These are phyloP conservation scores for Betula pendula DNA, from an alignment of 306 rosid genomes.

Conservation along the genomic window DNA sequence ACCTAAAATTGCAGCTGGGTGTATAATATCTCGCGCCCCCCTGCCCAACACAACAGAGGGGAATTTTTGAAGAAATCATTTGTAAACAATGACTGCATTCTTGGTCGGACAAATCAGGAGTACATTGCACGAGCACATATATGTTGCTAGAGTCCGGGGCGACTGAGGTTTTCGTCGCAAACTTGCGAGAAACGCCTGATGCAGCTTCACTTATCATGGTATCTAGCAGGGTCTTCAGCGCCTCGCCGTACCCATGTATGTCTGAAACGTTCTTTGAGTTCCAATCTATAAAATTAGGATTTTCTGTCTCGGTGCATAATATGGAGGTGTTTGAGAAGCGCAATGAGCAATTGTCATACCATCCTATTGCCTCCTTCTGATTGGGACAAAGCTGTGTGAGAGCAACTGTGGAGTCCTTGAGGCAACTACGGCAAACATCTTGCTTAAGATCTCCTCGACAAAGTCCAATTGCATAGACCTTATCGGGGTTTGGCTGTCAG, in stretches of 20 bases:
- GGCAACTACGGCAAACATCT: constrained; percentile 26
- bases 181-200: background rate
- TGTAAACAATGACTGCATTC: constrained; percentile 18
- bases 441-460: constrained; percentile 33
- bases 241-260: background rate
- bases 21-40: background rate
- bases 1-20: constrained; percentile 24
- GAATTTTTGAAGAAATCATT: background rate
- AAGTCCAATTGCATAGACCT: constrained; percentile 20
- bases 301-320: background rate
- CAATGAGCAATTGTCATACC: constrained; percentile 28
- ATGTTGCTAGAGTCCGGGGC: background rate
- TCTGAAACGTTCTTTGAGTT: background rate
- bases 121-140: constrained; percentile 23
- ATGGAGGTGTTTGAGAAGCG: constrained; percentile 20
- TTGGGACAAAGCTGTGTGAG: constrained; percentile 21
- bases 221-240: background rate
- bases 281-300: background rate
- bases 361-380: constrained; percentile 34
- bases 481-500: constrained; percentile 17
- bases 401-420: constrained; percentile 11
- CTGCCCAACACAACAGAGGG: background rate
- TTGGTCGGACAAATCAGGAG: background rate
- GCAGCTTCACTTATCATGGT: background rate
- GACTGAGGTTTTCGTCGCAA: background rate